phyloP scores from a whole-genome alignment of 345 rosid genomes.

The Eucalyptus brandiana region DNA sequence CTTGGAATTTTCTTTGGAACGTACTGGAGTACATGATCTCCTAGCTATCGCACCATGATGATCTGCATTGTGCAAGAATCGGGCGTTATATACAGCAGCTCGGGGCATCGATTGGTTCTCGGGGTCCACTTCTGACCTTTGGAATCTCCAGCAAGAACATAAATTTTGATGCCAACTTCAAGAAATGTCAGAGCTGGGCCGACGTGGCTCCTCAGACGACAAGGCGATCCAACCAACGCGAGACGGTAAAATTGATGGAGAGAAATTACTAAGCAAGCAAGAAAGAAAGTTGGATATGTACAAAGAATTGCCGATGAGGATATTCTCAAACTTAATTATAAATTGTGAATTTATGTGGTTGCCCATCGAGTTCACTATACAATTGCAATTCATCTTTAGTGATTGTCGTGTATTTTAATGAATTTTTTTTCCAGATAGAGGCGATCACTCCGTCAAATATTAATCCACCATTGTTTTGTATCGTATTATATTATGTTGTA shows the following conservation, averaged over 20 bases:
- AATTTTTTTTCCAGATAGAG: not conserved
- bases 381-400: not conserved
- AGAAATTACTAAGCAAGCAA: not conserved
- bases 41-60: not conserved
- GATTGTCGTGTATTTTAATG: not conserved
- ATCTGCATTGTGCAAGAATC: not conserved
- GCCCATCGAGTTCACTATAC: not conserved
- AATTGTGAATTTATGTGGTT: not conserved
- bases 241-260: not conserved
- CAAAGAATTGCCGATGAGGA: not conserved
- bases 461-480: not conserved
- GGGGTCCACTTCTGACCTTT: not conserved
- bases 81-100: not conserved
- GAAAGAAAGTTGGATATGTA: not conserved
- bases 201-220: not conserved
- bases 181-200: not conserved
- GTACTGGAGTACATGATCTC: not conserved
- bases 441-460: not conserved
- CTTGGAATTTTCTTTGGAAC: not conserved
- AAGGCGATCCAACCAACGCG: not conserved
- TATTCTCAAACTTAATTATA: not conserved
- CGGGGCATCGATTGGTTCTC: not conserved
- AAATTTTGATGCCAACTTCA: not conserved
- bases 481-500: not conserved
- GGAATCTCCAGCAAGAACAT: not conserved